Conservation (phyloP, 2,329 filamentous ascomycete species). For the Hypocreales sp. region DNA sequence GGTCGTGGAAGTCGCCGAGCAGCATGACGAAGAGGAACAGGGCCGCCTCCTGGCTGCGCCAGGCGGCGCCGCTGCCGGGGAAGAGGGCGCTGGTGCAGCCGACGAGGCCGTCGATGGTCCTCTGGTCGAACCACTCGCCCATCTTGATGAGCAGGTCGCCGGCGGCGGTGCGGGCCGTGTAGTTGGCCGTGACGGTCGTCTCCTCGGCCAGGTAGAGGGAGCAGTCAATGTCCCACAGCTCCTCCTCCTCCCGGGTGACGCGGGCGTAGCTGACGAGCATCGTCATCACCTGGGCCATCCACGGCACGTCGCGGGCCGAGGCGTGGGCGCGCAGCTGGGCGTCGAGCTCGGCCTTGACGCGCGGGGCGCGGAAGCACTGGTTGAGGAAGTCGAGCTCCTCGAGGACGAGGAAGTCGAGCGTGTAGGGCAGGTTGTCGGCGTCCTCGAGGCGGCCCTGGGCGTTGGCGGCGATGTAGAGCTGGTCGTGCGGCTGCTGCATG, state of each 20-base stretch:
- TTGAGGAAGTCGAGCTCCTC: constrained; percentile 95
- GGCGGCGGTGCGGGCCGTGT: constrained; percentile 83
- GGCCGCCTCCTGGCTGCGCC: constrained; percentile 60
- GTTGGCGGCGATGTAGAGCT: constrained; percentile 75
- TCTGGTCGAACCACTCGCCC: constrained; percentile 71
- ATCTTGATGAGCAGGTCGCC: constrained; percentile 87
- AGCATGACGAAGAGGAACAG: constrained; percentile 78
- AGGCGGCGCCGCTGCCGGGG: constrained; percentile 30
- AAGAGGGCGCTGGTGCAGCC: constrained; percentile 64
- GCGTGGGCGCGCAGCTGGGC: constrained; percentile 51
- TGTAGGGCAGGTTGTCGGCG: constrained; percentile 82
- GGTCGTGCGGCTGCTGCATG: constrained; percentile 57
- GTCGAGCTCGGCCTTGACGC: constrained; percentile 80
- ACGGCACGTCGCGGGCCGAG: constrained; percentile 49
- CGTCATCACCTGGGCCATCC: constrained; percentile 80
- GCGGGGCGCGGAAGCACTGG: constrained; percentile 72
- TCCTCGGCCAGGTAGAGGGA: constrained; percentile 93
- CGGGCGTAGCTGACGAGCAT: constrained; percentile 74
- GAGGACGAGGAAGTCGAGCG: constrained; percentile 79
- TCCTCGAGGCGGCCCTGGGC: constrained; percentile 82
- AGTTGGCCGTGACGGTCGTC: constrained; percentile 87
- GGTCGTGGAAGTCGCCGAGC: constrained; percentile 68
- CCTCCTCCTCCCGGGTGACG: constrained; percentile 85
- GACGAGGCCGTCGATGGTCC: constrained; percentile 64
- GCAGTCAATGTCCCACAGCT: constrained; percentile 90